These are phyloP conservation scores for Botryotinia convoluta DNA, from an alignment of 2,329 filamentous ascomycete species.

Conservation along the genomic window DNA sequence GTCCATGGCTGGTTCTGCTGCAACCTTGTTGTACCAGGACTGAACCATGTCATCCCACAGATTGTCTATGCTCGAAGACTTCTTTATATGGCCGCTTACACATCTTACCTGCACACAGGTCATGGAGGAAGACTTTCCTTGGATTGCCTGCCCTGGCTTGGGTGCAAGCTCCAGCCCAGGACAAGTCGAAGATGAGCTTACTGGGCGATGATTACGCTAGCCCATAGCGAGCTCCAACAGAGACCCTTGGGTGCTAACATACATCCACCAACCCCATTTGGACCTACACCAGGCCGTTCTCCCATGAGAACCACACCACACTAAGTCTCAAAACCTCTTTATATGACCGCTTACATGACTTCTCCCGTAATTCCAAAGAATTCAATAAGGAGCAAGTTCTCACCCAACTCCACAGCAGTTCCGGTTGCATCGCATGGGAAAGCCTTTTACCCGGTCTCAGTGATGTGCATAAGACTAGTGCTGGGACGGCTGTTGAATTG, in stretches of 20 bases:
- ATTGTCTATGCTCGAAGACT: not conserved
- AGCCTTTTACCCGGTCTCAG: too few species aligned
- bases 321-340: not conserved
- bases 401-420: not conserved
- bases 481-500: too few species aligned
- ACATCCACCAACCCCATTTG: not conserved
- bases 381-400: not conserved
- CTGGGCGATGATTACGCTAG: not conserved
- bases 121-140: not conserved
- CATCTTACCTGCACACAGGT: not conserved
- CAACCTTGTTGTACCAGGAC: not conserved
- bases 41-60: not conserved
- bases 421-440: too few species aligned
- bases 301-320: not conserved
- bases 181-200: not conserved
- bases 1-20: not conserved
- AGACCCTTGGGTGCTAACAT: not conserved
- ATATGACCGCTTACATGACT: not conserved
- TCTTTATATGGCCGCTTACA: not conserved
- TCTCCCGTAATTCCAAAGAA: not conserved
- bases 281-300: not conserved
- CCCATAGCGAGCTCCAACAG: not conserved
- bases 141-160: not conserved
- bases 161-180: not conserved
- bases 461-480: too few species aligned